These are phyloP conservation scores for Botryococcus braunii DNA, from an alignment of 163 green algal species.

Conservation along the genomic window DNA sequence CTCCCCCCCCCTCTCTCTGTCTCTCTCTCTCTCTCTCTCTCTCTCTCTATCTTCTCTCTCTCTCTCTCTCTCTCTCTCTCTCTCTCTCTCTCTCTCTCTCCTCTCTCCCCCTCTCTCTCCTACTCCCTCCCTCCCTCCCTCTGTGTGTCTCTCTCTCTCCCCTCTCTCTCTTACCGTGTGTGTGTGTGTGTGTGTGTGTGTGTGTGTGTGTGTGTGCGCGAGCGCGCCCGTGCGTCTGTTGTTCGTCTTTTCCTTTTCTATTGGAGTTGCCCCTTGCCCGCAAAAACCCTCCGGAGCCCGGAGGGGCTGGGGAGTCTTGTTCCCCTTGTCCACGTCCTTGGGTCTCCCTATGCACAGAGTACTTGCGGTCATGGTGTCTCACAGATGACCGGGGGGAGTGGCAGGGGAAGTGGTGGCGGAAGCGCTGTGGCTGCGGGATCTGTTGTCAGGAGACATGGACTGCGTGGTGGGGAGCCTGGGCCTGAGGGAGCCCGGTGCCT, in stretches of 20 bases:
- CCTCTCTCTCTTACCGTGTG: too few species aligned
- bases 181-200: too few species aligned
- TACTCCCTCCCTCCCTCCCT: not conserved
- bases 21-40: too few species aligned
- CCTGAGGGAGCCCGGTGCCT: not conserved
- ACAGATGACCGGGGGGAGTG: not conserved
- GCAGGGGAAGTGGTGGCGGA: not conserved
- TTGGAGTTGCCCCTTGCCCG: not conserved
- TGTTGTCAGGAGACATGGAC: constrained; percentile 3
- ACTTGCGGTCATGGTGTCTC: not conserved
- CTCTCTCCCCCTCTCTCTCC: not conserved
- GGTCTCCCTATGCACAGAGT: not conserved
- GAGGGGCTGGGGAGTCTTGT: not conserved
- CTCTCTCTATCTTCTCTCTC: too few species aligned
- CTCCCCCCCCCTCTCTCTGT: too few species aligned
- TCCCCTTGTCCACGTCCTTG: not conserved
- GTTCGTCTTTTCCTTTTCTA: not conserved
- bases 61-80: too few species aligned
- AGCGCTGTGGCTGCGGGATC: constrained; percentile 2
- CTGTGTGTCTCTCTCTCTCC: not conserved
- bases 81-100: not conserved
- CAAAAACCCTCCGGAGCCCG: not conserved
- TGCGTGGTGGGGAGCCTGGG: not conserved
- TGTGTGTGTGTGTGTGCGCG: too few species aligned
- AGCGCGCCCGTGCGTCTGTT: not conserved